A percentile compares a stretch with the other conserved stretches of the same genome.
These are phyloP conservation scores for Talaromyces sp. DNA, from an alignment of 2,329 filamentous ascomycete species.

Conservation along the genomic window DNA sequence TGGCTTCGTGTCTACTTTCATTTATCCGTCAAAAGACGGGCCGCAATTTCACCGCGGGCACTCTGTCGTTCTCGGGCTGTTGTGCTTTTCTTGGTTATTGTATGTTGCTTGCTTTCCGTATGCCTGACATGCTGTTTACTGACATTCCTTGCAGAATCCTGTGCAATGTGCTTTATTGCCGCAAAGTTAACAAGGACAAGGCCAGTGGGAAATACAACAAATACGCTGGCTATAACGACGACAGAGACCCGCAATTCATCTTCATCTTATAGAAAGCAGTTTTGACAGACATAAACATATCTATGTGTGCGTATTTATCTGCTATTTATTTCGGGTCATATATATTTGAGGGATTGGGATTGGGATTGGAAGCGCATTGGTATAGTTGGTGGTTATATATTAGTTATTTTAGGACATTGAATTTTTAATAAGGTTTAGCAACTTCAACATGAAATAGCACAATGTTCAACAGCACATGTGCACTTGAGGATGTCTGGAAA, in stretches of 20 bases:
- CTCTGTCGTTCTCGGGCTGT: conserved; percentile 55
- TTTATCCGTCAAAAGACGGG: conserved; percentile 54
- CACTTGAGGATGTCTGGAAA: too few relatives aligned
- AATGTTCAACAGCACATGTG: too few relatives aligned
- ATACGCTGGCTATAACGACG: conserved; percentile 56
- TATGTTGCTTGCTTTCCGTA: conserved; percentile 34
- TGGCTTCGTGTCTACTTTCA: conserved; percentile 63
- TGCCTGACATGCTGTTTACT: not conserved
- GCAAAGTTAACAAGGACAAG: conserved; percentile 62
- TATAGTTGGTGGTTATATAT: not conserved
- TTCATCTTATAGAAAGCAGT: conserved; percentile 49
- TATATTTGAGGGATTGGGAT: not conserved
- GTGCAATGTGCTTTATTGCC: conserved; percentile 58
- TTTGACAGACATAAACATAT: not conserved
- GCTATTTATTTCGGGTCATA: not conserved
- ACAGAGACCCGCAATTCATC: conserved; percentile 59
- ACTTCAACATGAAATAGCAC: too few relatives aligned
- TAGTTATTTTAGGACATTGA: too few relatives aligned
- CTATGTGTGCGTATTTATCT: not conserved
- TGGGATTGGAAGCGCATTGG: too few relatives aligned
- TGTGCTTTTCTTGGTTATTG: conserved; percentile 62
- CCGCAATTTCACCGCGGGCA: conserved; percentile 60
- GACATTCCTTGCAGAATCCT: conserved; percentile 44
- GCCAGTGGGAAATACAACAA: conserved; percentile 54
- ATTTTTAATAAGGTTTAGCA: too few relatives aligned